phyloP scores from a whole-genome alignment of 345 rosid genomes.

The Eucalyptus tenuipes region DNA sequence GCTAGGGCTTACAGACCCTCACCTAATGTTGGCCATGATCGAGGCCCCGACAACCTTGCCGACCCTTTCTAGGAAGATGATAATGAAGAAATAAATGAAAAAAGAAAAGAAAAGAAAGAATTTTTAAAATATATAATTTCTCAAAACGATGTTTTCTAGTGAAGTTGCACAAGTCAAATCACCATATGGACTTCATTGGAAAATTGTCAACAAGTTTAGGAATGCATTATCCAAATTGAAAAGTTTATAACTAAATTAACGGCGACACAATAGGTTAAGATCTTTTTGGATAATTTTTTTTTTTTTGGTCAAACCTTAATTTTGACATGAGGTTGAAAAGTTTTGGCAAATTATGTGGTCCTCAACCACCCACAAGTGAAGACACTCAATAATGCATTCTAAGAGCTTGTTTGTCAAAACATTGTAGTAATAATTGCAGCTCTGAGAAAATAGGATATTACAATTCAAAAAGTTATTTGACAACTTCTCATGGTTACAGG shows the following conservation, averaged over 20 bases:
- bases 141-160: background rate
- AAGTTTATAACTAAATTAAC: too few species aligned
- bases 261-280: background rate
- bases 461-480: background rate
- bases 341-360: background rate
- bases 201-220: too few species aligned
- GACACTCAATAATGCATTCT: background rate
- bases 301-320: background rate
- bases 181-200: accelerated
- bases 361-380: background rate
- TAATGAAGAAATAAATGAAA: background rate
- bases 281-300: too few species aligned
- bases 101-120: too few species aligned
- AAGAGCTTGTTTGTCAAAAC: background rate
- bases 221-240: too few species aligned
- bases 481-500: background rate
- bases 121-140: too few species aligned
- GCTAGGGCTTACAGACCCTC: background rate
- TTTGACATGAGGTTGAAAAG: background rate
- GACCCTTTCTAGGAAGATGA: background rate
- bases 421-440: background rate
- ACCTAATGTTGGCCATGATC: background rate
- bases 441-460: background rate
- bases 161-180: background rate
- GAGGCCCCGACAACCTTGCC: background rate